Evolutionary conservation across 2,329 filamentous ascomycete genomes (phyloP).

Genomic region (Stromatinia cepivora): DNA sequence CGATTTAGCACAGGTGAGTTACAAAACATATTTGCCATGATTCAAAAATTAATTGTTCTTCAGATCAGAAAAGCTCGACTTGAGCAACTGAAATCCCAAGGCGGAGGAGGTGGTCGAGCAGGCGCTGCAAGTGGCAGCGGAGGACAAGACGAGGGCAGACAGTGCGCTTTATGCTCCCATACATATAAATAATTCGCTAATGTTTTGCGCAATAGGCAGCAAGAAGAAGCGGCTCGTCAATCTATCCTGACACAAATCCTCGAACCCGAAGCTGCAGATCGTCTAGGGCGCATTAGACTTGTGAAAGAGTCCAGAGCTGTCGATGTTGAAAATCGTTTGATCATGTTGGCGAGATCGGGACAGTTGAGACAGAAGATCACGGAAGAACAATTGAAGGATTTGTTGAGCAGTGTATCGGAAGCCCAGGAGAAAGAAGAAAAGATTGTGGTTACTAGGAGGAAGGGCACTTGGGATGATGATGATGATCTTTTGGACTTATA

Average conservation of each 20-base stretch:
- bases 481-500: slow-evolving; percentile 66
- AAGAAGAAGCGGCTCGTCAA: slow-evolving; percentile 68
- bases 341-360: slow-evolving; percentile 84
- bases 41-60: slow-evolving; percentile 8
- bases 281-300: slow-evolving; percentile 88
- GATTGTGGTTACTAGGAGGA: slow-evolving; percentile 80
- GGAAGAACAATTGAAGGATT: slow-evolving; percentile 89
- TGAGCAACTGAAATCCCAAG: slow-evolving; percentile 83
- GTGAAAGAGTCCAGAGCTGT: slow-evolving; percentile 90
- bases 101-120: slow-evolving; percentile 52
- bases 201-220: slow-evolving; percentile 42
- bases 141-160: slow-evolving; percentile 62
- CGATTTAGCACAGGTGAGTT: slow-evolving; percentile 40
- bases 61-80: slow-evolving; percentile 91
- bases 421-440: slow-evolving; percentile 78
- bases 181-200: slow-evolving; percentile 28
- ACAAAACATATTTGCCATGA: not conserved
- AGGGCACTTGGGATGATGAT: slow-evolving; percentile 82
- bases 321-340: slow-evolving; percentile 89
- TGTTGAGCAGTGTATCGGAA: slow-evolving; percentile 82
- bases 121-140: slow-evolving; percentile 48
- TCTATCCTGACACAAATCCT: slow-evolving; percentile 89
- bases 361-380: slow-evolving; percentile 87
- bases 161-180: slow-evolving; percentile 48
- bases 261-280: slow-evolving; percentile 88